Evolutionary conservation across 2,329 filamentous ascomycete genomes (phyloP).

Genomic region (Lizonia empirigonia): DNA sequence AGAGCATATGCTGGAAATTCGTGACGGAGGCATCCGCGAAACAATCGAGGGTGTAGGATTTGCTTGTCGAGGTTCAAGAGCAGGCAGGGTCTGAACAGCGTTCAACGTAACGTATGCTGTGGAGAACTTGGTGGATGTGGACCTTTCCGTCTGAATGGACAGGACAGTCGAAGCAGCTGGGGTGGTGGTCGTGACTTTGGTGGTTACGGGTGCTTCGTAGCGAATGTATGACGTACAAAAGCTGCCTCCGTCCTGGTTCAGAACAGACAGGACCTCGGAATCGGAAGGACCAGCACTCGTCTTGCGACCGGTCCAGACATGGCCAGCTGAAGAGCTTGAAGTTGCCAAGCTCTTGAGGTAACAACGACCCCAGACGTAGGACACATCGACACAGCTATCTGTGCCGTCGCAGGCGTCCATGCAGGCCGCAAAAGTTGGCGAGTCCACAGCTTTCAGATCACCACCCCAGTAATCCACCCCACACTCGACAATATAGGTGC

Average conservation of each 20-base stretch:
- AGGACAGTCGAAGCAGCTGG: not conserved
- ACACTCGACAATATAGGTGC: not conserved
- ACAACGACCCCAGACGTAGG: slow-evolving; percentile 1
- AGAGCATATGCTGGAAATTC: not conserved
- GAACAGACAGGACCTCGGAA: not conserved
- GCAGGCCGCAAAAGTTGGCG: not conserved
- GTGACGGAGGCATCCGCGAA: not conserved
- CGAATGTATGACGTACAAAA: slow-evolving; percentile 1
- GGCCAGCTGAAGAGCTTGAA: not conserved
- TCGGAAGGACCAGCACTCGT: not conserved
- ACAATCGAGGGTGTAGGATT: not conserved
- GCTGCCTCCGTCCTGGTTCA: not conserved
- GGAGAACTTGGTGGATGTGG: not conserved
- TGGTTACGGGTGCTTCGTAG: not conserved
- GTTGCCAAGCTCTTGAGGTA: not conserved
- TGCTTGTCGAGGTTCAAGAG: not conserved
- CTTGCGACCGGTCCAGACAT: slow-evolving; percentile 6
- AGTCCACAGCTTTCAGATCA: not conserved
- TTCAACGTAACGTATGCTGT: not conserved
- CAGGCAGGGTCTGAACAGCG: not conserved
- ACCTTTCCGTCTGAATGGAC: not conserved
- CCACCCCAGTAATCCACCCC: not conserved
- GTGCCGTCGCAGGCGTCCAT: slow-evolving; percentile 1
- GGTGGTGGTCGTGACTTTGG: not conserved
- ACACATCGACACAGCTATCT: not conserved